These are phyloP conservation scores for Aspergillus fumigatus DNA, from an alignment of 2,329 filamentous ascomycete genomes.

Conservation along the genomic window DNA sequence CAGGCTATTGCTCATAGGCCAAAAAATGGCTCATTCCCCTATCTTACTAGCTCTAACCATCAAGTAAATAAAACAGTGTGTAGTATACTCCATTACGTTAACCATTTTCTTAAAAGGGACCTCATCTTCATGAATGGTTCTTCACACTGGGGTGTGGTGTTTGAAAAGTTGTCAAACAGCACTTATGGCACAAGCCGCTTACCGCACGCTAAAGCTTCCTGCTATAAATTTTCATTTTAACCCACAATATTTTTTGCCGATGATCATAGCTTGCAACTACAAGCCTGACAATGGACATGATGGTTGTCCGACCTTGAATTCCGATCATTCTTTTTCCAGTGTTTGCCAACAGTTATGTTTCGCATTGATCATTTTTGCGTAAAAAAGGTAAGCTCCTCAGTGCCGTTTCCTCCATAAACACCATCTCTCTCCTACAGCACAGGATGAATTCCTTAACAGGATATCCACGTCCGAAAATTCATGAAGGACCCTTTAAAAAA, in stretches of 20 bases:
- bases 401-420: neutral
- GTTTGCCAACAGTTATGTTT: neutral
- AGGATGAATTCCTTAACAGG: slow-evolving; percentile 47
- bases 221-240: slow-evolving; percentile 15
- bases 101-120: neutral
- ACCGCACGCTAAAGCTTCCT: slow-evolving; percentile 10
- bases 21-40: neutral
- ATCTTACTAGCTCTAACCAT: neutral
- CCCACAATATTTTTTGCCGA: slow-evolving; percentile 20
- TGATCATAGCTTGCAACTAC: slow-evolving; percentile 13
- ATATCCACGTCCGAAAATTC: slow-evolving; percentile 56
- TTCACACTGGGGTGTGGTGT: neutral
- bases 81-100: neutral
- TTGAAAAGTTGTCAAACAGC: slow-evolving; percentile 18
- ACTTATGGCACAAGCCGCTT: slow-evolving; percentile 4
- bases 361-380: neutral
- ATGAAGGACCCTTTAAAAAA: slow-evolving; percentile 47
- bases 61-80: neutral
- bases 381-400: slow-evolving; percentile 1
- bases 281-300: slow-evolving; percentile 1
- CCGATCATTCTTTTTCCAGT: neutral
- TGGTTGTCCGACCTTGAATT: neutral
- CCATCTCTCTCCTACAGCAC: neutral
- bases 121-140: too few species aligned
- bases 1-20: neutral